These are phyloP conservation scores for Sophora flavescens DNA, from an alignment of 306 rosid genomes.

Conservation along the genomic window DNA sequence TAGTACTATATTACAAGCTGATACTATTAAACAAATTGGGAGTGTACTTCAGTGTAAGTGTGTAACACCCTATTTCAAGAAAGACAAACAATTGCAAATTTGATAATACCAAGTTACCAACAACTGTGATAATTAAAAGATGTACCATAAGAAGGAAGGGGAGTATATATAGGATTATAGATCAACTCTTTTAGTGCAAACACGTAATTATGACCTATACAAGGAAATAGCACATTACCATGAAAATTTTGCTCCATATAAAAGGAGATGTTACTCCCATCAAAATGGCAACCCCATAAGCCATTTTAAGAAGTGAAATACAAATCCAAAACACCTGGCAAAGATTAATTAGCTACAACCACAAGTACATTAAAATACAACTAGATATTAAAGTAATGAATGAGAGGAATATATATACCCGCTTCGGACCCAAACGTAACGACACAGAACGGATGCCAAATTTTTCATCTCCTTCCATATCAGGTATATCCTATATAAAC, in stretches of 20 bases:
- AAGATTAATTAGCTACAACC: constrained; percentile 25
- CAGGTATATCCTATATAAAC: constrained; percentile 73
- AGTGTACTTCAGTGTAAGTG: too few relatives aligned
- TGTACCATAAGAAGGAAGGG: too few relatives aligned
- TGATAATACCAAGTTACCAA: too few relatives aligned
- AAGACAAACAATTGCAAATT: too few relatives aligned
- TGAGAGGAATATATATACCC: constrained; percentile 50
- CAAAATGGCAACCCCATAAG: constrained; percentile 62
- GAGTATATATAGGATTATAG: too few relatives aligned
- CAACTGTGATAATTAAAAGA: too few relatives aligned
- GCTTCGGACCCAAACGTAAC: constrained; percentile 66
- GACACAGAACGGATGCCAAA: constrained; percentile 69
- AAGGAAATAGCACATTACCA: constrained; percentile 48
- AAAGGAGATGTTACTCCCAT: constrained; percentile 66
- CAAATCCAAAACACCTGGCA: constrained; percentile 80
- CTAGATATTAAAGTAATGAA: not conserved
- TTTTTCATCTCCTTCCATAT: constrained; percentile 74
- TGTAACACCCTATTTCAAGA: too few relatives aligned
- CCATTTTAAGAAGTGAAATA: constrained; percentile 69
- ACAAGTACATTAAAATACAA: not conserved
- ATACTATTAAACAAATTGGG: not conserved
- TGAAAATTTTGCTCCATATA: constrained; percentile 65
- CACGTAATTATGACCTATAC: not conserved
- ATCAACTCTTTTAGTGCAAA: not conserved
- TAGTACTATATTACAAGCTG: not conserved